Percentiles rank a stretch among this genome's conserved stretches.
Conservation (phyloP, 2,329 filamentous ascomycete species). For the Diaporthe sp. region DNA sequence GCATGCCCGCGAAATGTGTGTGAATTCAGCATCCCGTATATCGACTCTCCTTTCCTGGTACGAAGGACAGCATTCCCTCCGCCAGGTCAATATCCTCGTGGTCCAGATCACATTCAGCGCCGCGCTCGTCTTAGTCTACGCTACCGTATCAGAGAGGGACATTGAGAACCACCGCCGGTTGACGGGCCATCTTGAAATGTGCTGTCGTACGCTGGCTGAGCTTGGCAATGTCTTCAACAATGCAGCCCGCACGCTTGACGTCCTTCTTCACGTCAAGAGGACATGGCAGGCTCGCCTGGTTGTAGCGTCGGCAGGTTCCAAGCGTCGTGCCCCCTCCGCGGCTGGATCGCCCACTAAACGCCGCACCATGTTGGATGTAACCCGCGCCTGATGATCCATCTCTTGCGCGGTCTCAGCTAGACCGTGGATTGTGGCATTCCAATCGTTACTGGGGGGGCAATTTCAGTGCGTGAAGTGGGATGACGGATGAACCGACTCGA, state of each 20-base stretch:
- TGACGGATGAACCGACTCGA: too few species aligned
- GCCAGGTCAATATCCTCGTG: slow-evolving; percentile 36
- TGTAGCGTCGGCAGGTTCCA: neutral
- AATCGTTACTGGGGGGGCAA: too few species aligned
- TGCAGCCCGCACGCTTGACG: neutral
- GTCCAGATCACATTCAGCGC: slow-evolving; percentile 37
- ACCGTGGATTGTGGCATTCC: too few species aligned
- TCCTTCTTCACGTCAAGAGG: neutral
- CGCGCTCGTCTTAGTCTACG: slow-evolving; percentile 35
- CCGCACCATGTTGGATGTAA: neutral
- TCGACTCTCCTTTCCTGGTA: slow-evolving; percentile 8
- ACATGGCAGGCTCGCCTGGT: neutral
- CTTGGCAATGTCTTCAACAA: slow-evolving; percentile 24
- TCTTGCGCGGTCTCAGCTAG: neutral
- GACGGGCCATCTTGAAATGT: slow-evolving; percentile 31
- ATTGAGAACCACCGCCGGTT: slow-evolving; percentile 29
- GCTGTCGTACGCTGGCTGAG: slow-evolving; percentile 37
- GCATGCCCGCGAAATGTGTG: slow-evolving; percentile 3
- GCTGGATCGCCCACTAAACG: neutral
- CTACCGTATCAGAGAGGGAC: slow-evolving; percentile 28
- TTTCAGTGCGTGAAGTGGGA: too few species aligned
- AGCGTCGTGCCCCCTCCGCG: neutral
- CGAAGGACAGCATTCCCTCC: slow-evolving; percentile 33
- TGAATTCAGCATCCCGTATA: neutral
- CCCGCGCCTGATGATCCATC: neutral